Conservation (phyloP, 164 flowering plant species). For the Umbellularia californica region DNA sequence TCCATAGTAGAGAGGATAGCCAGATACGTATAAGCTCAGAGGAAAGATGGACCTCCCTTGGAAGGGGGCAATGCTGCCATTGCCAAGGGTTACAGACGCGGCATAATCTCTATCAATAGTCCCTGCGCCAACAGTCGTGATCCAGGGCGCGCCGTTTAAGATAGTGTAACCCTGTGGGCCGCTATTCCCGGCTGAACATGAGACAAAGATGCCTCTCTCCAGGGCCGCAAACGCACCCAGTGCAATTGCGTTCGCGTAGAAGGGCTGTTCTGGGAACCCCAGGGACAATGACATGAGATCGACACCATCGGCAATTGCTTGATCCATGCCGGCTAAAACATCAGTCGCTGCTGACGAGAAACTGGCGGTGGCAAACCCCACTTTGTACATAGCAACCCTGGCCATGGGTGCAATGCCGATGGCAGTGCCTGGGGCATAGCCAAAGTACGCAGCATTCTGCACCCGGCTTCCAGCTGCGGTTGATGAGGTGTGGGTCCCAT, state of each 20-base stretch:
- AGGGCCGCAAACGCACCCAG: constrained; percentile 18
- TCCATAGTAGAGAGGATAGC: constrained; percentile 28
- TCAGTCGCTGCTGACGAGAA: not conserved
- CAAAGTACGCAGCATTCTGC: constrained; percentile 51
- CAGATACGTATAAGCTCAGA: constrained; percentile 21
- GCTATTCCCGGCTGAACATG: constrained; percentile 18
- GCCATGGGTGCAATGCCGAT: constrained; percentile 12
- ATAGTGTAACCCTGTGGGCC: constrained; percentile 13
- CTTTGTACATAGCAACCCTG: constrained; percentile 15
- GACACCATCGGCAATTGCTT: constrained; percentile 21
- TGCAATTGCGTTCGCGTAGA: constrained; percentile 5
- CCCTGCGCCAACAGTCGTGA: constrained; percentile 21
- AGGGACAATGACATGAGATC: constrained; percentile 20
- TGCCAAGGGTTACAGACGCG: constrained; percentile 12
- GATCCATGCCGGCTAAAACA: constrained; percentile 20
- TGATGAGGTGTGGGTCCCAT: constrained; percentile 80
- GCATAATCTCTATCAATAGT: constrained; percentile 17
- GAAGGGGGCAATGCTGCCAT: constrained; percentile 12
- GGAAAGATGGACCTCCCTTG: constrained; percentile 32
- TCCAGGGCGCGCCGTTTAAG: constrained; percentile 23
- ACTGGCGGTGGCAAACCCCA: not conserved
- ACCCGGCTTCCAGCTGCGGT: constrained; percentile 77
- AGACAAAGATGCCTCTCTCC: constrained; percentile 26
- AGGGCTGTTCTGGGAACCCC: constrained; percentile 1
- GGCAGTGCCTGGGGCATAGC: constrained; percentile 36